Evolutionary conservation across 495 filamentous ascomycete species (phyloP), one percentile per base, ranked within the genome.

Genomic region (Penicillium chermesinum): DNA sequence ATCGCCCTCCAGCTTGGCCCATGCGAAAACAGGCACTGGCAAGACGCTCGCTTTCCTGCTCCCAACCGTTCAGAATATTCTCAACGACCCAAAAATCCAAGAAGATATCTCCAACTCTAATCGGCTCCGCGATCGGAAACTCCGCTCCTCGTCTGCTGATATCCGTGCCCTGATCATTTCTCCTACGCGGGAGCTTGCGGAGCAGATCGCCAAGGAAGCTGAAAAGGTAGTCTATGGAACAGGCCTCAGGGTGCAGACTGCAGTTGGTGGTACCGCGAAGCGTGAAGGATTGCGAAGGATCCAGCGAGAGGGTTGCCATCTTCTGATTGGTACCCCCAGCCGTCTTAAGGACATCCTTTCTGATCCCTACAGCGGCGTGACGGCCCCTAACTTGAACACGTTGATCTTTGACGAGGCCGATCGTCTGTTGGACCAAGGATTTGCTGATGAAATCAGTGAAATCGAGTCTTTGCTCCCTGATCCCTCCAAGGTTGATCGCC

Each of bases 371-470:
- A 79, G 72, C 46, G 73, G 82, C 27, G 76, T 98, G n/a, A 63
- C 66, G 7, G 86, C 87, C 6, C 87, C 89, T 10, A 80, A 81
- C 9, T 69, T 96, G 35, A 80, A 78, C 41, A 79, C 83, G n/a
- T 67, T 98, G 16, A 93, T 96, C 32, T 74, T 98, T 27, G 93
- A 98, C 55, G 93, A 98, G 69, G 94, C 91, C 1, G 93, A 98
- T 66, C 80, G 93, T 35, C 78, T 98, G 50, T 71, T 98, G 34
- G 93, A 98, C 55, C 77, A 87, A 50, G 94, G 94, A 0, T 98
- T 98, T 65, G 72, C 82, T n/a, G 74, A 75, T 1, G 89, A 88
- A 16, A 85, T 98, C 48, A 64, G 77, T 21, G 64, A 80, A 3
- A 95, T 98, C 57, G 71, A 85, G 52, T 44, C 66, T 0, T 50